Conservation (phyloP, 2,329 filamentous ascomycete genomes). For the Penicillium sp. region DNA sequence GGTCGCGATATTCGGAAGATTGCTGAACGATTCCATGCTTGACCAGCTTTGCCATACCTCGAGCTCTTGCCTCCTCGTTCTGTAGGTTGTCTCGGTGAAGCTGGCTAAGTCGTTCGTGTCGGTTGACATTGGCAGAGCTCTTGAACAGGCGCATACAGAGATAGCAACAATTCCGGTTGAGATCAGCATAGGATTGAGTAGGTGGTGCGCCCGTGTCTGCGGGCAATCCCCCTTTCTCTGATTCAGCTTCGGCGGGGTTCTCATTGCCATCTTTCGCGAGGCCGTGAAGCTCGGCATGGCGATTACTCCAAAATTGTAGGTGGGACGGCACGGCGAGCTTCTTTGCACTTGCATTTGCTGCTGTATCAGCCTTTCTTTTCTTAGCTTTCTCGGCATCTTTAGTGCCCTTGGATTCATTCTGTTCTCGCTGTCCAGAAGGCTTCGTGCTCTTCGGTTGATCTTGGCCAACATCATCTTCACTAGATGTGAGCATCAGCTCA, state of each 20-base stretch:
- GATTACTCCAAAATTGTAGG: slow-evolving; percentile 72
- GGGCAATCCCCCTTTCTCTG: slow-evolving; percentile 34
- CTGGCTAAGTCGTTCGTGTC: slow-evolving; percentile 63
- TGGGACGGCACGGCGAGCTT: slow-evolving; percentile 64
- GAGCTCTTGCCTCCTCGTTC: slow-evolving; percentile 52
- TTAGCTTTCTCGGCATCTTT: slow-evolving; percentile 52
- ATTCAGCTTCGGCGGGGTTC: slow-evolving; percentile 20
- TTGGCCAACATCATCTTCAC: slow-evolving; percentile 46
- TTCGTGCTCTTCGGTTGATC: slow-evolving; percentile 30
- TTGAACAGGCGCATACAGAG: slow-evolving; percentile 65
- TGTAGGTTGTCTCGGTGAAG: slow-evolving; percentile 61
- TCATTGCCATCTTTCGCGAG: slow-evolving; percentile 42
- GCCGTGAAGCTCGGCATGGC: slow-evolving; percentile 68
- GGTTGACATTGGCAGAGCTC: slow-evolving; percentile 57
- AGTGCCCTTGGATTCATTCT: slow-evolving; percentile 35
- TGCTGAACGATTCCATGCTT: slow-evolving; percentile 47
- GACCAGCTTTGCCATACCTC: slow-evolving; percentile 47
- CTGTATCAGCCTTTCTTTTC: slow-evolving; percentile 52
- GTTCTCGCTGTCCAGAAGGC: slow-evolving; percentile 13
- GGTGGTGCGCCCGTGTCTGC: slow-evolving; percentile 40
- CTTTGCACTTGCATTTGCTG: slow-evolving; percentile 40
- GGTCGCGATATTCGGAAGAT: slow-evolving; percentile 50
- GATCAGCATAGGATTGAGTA: slow-evolving; percentile 63
- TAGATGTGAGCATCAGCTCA: slow-evolving; percentile 62
- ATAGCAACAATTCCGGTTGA: slow-evolving; percentile 61